Percentiles rank a stretch among this genome's conserved stretches.
Conservation (phyloP, 495 filamentous ascomycete genomes). For the Lepraria neglecta region DNA sequence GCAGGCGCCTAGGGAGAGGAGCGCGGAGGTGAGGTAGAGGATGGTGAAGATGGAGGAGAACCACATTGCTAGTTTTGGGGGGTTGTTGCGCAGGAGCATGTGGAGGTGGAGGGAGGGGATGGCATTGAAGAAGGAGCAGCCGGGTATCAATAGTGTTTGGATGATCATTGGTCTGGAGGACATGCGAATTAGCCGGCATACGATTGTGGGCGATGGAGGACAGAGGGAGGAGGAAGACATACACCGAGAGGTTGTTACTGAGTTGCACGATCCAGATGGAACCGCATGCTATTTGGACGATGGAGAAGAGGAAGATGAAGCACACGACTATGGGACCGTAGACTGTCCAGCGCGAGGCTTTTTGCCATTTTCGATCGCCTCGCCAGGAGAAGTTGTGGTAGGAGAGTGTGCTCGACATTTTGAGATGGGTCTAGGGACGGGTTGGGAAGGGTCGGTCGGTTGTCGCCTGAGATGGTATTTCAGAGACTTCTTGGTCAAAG, state of each 20-base stretch:
- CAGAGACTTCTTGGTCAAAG: too few species aligned
- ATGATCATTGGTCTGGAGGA: slow-evolving; percentile 25
- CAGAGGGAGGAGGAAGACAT: not conserved
- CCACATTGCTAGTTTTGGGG: slow-evolving; percentile 21
- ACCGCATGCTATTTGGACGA: slow-evolving; percentile 26
- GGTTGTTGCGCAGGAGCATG: slow-evolving; percentile 27
- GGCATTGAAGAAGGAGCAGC: slow-evolving; percentile 29
- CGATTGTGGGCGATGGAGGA: not conserved
- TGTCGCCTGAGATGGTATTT: not conserved
- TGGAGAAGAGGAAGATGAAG: slow-evolving; percentile 27
- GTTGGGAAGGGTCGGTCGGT: not conserved
- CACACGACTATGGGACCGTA: slow-evolving; percentile 29
- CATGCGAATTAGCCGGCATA: not conserved
- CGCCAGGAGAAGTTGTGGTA: slow-evolving; percentile 27
- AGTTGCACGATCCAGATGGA: slow-evolving; percentile 27
- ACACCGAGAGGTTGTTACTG: slow-evolving; percentile 20
- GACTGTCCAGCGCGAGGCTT: slow-evolving; percentile 25
- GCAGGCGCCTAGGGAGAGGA: slow-evolving; percentile 25
- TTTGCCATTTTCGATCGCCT: slow-evolving; percentile 22
- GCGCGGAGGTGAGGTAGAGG: slow-evolving; percentile 21
- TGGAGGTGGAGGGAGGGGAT: slow-evolving; percentile 26
- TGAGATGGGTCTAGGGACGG: not conserved
- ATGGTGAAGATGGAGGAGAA: slow-evolving; percentile 23
- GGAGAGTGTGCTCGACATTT: slow-evolving; percentile 14
- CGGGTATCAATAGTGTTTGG: slow-evolving; percentile 25